Evolutionary conservation across 148 eudicot species (phyloP), one percentile per base, ranked within the genome.

Genomic region (Silene latifolia): DNA sequence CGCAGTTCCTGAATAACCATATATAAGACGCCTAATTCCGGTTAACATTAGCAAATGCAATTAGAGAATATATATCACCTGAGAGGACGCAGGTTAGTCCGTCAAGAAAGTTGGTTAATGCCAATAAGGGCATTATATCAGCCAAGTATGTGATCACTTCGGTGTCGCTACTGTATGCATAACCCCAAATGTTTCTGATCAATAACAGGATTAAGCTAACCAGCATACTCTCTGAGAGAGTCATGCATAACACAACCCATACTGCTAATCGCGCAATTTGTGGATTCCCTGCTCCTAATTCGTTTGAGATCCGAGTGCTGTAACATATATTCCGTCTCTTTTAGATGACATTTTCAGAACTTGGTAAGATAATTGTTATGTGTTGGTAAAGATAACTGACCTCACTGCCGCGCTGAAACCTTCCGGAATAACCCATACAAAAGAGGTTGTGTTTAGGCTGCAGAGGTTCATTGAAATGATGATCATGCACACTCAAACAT

Each of bases 391-490:
- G n/a, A n/a, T n/a, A 59, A 66, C 80, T 70, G 6, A 93, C 98
- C 96, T 90, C 23, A 89, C 90, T 47, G 93, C 89, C 74, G 85
- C 83, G 56, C 98, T 83, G n/a, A 93, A 88, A 73, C 98, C 98
- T 48, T 77, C 86, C 0, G 98, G 93, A 67, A 93, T 88, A 91
- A 88, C 90, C 91, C 91, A 89, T 27, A 89, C 86, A 20, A 87
- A 82, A 58, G 86, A 77, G 48, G 89, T 83, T 11, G 93, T 93
- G 76, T 89, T 93, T 25, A 93, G 87, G 82, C 98, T 86, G 89
- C 12, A 71, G 10, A 9, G 64, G 64, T 60, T 60, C 25, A 60
- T 10, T 21, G 12, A 60, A 23, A 4, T 20, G 8, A 39, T 7
- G 44, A 39, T 39, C 44, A 39, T 39, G 44, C 44, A 7, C 44